These are phyloP conservation scores for Geotrichum fermentans DNA, from an alignment of 1,139 yeast genomes.

Conservation along the genomic window DNA sequence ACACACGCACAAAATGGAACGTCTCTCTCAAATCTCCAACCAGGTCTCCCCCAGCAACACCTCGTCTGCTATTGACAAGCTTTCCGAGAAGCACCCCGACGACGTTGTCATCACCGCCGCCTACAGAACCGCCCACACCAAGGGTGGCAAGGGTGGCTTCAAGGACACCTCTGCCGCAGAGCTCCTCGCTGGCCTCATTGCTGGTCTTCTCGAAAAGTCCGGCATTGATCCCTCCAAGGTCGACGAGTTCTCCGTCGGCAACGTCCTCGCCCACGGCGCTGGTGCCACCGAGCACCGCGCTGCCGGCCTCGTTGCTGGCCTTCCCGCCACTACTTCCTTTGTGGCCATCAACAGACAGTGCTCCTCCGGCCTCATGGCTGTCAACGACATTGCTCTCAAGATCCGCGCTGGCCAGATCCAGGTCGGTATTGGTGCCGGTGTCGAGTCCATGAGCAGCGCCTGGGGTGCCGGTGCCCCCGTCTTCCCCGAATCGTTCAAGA, in stretches of 20 bases:
- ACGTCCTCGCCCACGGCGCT: slow-evolving; percentile 83
- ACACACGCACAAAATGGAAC: slow-evolving; percentile 29
- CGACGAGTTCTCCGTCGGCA: slow-evolving; percentile 83
- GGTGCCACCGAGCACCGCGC: slow-evolving; percentile 90
- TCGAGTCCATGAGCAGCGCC: slow-evolving; percentile 83
- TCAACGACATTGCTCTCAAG: slow-evolving; percentile 84
- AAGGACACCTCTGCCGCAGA: slow-evolving; percentile 74
- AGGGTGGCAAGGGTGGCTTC: slow-evolving; percentile 78
- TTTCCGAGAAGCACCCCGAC: slow-evolving; percentile 63
- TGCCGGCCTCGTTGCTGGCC: slow-evolving; percentile 69
- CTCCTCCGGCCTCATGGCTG: slow-evolving; percentile 88
- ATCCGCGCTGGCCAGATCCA: slow-evolving; percentile 83
- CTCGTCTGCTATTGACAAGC: slow-evolving; percentile 31
- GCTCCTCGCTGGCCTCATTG: slow-evolving; percentile 58
- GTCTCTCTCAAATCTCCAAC: slow-evolving; percentile 33
- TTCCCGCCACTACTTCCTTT: slow-evolving; percentile 67
- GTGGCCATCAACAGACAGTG: slow-evolving; percentile 88
- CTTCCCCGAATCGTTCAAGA: slow-evolving; percentile 51
- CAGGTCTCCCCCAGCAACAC: slow-evolving; percentile 35
- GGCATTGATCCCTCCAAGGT: slow-evolving; percentile 61
- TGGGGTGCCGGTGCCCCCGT: slow-evolving; percentile 69
- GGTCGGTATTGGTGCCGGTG: slow-evolving; percentile 88
- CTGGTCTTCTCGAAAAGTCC: slow-evolving; percentile 54
- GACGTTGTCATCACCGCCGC: slow-evolving; percentile 87
- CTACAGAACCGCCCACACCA: slow-evolving; percentile 82